These are phyloP conservation scores for Naumovozyma castellii DNA, from an alignment of 805 yeast genomes.

Conservation along the genomic window DNA sequence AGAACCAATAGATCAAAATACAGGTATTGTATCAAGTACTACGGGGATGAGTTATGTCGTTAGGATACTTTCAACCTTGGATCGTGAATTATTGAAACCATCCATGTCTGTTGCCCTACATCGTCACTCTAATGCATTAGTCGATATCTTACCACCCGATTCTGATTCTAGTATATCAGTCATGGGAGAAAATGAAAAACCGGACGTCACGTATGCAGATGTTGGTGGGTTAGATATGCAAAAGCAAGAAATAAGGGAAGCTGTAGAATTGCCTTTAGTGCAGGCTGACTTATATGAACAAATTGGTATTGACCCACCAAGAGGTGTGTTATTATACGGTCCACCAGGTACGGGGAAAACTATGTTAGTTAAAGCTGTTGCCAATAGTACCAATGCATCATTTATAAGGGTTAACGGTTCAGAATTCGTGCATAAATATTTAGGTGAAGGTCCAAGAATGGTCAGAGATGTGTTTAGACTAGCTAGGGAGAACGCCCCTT, in stretches of 20 bases:
- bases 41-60: constrained; percentile 98
- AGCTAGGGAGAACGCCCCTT: constrained; percentile 95
- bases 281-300: constrained; percentile 94
- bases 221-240: constrained; percentile 99
- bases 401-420: constrained; percentile 96
- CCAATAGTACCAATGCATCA: constrained; percentile 90
- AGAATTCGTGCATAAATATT: constrained; percentile 93
- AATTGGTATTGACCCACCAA: constrained; percentile 97
- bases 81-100: constrained; percentile 87
- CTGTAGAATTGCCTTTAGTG: constrained; percentile 91
- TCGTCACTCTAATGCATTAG: constrained; percentile 96
- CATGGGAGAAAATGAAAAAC: constrained; percentile 88
- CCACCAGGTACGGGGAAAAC: constrained; percentile 99
- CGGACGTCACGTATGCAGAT: constrained; percentile 89
- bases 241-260: constrained; percentile 97
- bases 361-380: constrained; percentile 97
- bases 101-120: constrained; percentile 94
- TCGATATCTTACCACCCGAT: constrained; percentile 96
- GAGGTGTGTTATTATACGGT: constrained; percentile 96
- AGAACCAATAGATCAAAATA: constrained; percentile 93
- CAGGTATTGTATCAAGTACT: constrained; percentile 94
- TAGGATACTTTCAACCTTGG: constrained; percentile 85
- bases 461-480: constrained; percentile 95
- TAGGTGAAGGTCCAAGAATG: constrained; percentile 99
- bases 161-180: constrained; percentile 95